phyloP scores from a whole-genome alignment of 192 early-diverging fungal species.

The Coemansia sp. region DNA sequence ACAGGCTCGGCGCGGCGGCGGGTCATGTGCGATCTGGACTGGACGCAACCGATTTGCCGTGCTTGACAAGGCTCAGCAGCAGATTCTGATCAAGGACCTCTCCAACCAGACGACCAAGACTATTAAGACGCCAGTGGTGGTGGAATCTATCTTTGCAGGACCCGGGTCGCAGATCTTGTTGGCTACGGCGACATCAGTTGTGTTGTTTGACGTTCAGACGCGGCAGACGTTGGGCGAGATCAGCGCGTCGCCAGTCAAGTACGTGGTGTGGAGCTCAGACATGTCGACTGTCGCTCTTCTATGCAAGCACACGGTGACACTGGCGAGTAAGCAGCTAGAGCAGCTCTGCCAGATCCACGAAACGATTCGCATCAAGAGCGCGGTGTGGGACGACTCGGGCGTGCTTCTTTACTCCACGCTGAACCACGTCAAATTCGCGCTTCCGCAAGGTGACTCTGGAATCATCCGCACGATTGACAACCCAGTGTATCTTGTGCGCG shows the following conservation, averaged over 20 bases:
- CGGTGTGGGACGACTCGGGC: constrained; percentile 91
- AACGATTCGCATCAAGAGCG: constrained; percentile 98
- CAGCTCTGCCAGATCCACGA: constrained; percentile 92
- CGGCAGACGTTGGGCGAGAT: constrained; percentile 77
- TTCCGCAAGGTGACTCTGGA: constrained; percentile 94
- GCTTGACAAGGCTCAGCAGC: constrained; percentile 80
- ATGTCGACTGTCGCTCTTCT: constrained; percentile 86
- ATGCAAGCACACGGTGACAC: constrained; percentile 95
- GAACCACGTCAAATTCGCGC: constrained; percentile 98
- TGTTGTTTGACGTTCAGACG: constrained; percentile 90
- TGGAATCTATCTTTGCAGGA: constrained; percentile 90
- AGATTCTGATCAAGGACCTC: constrained; percentile 87
- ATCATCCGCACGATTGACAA: constrained; percentile 97
- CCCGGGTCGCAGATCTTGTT: constrained; percentile 80
- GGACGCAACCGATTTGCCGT: constrained; percentile 98
- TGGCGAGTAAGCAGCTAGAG: constrained; percentile 87
- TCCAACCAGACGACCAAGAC: constrained; percentile 88
- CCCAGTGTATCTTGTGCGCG: constrained; percentile 87
- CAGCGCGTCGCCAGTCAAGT: constrained; percentile 84
- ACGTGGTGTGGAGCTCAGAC: constrained; percentile 92
- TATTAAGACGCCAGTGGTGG: constrained; percentile 76
- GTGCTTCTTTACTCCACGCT: constrained; percentile 95
- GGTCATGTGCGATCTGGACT: constrained; percentile 87
- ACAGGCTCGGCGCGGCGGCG: constrained; percentile 78
- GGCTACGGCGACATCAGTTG: constrained; percentile 82